These are phyloP conservation scores for Phylloporus sp. DNA, from an alignment of 768 basidiomycete genomes.

Conservation along the genomic window DNA sequence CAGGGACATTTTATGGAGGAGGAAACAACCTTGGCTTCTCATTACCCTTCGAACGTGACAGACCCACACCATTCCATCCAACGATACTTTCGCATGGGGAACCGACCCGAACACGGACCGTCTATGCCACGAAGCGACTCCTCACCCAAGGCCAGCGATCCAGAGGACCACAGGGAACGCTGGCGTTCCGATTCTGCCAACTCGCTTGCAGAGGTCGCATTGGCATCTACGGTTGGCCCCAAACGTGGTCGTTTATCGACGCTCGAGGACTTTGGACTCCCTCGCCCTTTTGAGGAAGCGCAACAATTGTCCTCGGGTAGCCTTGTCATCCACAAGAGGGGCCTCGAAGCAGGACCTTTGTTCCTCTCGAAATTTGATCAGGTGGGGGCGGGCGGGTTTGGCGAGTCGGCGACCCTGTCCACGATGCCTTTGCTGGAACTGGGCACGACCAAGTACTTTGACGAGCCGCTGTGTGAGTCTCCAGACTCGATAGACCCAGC, in stretches of 20 bases:
- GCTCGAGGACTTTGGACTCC: constrained; percentile 13
- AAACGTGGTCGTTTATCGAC: constrained; percentile 11
- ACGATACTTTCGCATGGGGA: neutral
- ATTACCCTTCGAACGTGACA: neutral
- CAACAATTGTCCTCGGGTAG: neutral
- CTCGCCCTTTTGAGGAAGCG: constrained; percentile 19
- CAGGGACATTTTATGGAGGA: neutral
- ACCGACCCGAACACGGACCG: neutral
- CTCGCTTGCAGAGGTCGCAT: constrained; percentile 18
- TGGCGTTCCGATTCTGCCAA: constrained; percentile 8
- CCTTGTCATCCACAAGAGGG: constrained; percentile 14
- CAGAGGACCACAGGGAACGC: neutral
- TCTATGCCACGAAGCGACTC: neutral
- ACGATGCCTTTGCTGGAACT: neutral
- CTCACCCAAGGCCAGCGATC: neutral
- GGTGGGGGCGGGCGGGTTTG: neutral
- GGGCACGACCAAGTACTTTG: constrained; percentile 3
- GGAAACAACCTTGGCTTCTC: constrained; percentile 1
- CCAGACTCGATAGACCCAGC: constrained; percentile 13
- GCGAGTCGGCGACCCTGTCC: neutral
- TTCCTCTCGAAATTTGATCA: constrained; percentile 2
- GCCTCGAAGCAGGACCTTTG: constrained; percentile 11
- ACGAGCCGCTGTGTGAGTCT: constrained; percentile 20
- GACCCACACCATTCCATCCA: constrained; percentile 2
- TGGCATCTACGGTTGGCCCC: constrained; percentile 3